Evolutionary conservation across 129 eudicot genomes (phyloP), one percentile per base, ranked within the genome.

Genomic region (Saposhnikovia divaricata): DNA sequence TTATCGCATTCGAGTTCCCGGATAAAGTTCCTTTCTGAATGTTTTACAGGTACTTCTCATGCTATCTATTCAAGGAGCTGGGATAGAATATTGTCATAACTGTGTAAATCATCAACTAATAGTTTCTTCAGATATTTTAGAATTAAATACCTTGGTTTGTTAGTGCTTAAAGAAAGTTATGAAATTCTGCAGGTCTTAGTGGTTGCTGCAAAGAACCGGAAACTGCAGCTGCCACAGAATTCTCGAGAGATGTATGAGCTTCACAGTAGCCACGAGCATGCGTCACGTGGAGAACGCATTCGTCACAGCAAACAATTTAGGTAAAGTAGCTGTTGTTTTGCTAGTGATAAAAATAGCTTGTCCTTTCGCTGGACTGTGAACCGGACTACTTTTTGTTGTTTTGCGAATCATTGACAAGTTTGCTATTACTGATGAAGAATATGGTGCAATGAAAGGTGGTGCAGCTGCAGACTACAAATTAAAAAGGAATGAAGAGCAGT

Each of bases 241-340:
- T 12, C 77, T 21, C 37, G 57, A 43, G 77, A 74, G 53, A 44
- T 74, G 28, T 74, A 74, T 44, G 77, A 74, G 39, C 53, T 25
- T 15, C 77, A 14, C 28, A 27, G 37, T 34, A 45, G 37, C 77
- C 34, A 2, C 12, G 77, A 73, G 4, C 15, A 45, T n/a, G 21
- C 38, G 13, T 74, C 77, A n/a, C 16, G 28, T 9, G 77, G 77
- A 73, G 53, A 42, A 21, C 53, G 53, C 12, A 74, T 74, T 25
- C 55, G 53, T n/a, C 77, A 74, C 77, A 74, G 77, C 50, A 44
- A 74, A 5, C 77, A 74, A 44, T 74, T 74, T 10, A 74, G 77
- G 77, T 74, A 44, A 6, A 3, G 27, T 27, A 9, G 28, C 38
- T 63, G 38, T n/a, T 11, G 38, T n/a, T 11, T 63, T 25, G 15